Conservation (phyloP, 2,329 filamentous ascomycete species). For the Thermoascus crustaceus region DNA sequence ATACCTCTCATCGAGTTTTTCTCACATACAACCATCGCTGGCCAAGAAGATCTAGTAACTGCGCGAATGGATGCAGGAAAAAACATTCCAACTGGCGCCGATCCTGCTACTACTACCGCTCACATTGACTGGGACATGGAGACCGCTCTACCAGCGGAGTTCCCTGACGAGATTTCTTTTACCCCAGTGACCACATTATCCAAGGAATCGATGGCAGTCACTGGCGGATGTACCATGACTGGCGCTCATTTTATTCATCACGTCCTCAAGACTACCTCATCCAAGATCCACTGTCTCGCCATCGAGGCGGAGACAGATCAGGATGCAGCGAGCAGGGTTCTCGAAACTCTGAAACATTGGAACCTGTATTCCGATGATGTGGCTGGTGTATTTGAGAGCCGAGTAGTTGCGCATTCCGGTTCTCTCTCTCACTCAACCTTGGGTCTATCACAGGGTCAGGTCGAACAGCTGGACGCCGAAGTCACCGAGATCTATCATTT, state of each 20-base stretch:
- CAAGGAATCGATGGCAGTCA: neutral
- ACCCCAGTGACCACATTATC: neutral
- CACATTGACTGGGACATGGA: slow-evolving; percentile 5
- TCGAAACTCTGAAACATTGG: neutral
- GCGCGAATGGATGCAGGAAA: too few relatives aligned
- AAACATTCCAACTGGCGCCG: too few relatives aligned
- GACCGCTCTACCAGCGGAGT: neutral
- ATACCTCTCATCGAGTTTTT: neutral
- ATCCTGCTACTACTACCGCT: neutral
- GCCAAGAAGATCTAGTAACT: too few relatives aligned
- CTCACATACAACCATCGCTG: too few relatives aligned
- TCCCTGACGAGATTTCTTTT: neutral
- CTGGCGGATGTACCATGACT: neutral
- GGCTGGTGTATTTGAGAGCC: too few relatives aligned
- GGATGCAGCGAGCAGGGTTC: neutral
- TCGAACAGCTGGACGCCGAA: neutral
- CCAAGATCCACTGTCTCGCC: slow-evolving; percentile 3
- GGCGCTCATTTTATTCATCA: slow-evolving; percentile 2
- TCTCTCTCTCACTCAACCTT: neutral
- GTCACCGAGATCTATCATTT: slow-evolving; percentile 3
- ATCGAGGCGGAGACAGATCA: neutral
- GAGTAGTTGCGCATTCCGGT: slow-evolving; percentile 1
- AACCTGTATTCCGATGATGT: slow-evolving; percentile 1
- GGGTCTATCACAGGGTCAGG: neutral
- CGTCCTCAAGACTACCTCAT: neutral